Percentiles rank a stretch among this genome's conserved stretches.
These are phyloP conservation scores for Penicillium olsonii DNA, from an alignment of 2,329 filamentous ascomycete genomes.

Conservation along the genomic window DNA sequence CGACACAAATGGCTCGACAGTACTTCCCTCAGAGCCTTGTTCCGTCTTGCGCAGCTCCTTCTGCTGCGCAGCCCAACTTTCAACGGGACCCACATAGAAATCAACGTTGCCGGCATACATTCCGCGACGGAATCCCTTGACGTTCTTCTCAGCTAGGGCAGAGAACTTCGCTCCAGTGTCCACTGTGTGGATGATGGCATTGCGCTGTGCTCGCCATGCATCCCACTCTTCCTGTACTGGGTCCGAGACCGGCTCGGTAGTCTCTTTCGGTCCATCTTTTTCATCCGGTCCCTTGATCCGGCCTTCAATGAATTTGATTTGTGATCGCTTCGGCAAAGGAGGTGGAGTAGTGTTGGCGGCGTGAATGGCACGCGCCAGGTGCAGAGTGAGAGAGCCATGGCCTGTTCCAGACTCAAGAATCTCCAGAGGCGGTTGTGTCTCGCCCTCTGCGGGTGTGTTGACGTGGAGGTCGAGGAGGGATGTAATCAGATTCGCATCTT, in stretches of 20 bases:
- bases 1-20: constrained; percentile 63
- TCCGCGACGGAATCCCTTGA: constrained; percentile 68
- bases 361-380: constrained; percentile 74
- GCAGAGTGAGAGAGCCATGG: constrained; percentile 76
- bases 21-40: constrained; percentile 18
- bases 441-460: constrained; percentile 36
- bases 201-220: constrained; percentile 54
- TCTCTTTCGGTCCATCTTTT: constrained; percentile 17
- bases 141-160: constrained; percentile 62
- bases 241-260: constrained; percentile 14
- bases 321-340: constrained; percentile 38
- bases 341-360: constrained; percentile 65
- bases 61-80: constrained; percentile 62
- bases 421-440: constrained; percentile 57
- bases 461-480: constrained; percentile 75
- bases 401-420: constrained; percentile 84
- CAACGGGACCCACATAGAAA: constrained; percentile 70
- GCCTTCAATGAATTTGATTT: constrained; percentile 33
- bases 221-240: constrained; percentile 43
- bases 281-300: constrained; percentile 24
- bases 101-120: constrained; percentile 71
- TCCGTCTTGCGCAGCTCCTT: constrained; percentile 39
- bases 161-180: constrained; percentile 67
- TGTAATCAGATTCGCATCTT: constrained; percentile 74
- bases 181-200: constrained; percentile 73